Evolutionary conservation across 768 basidiomycete species (phyloP).

Genomic region (Lentinula guzmanii): DNA sequence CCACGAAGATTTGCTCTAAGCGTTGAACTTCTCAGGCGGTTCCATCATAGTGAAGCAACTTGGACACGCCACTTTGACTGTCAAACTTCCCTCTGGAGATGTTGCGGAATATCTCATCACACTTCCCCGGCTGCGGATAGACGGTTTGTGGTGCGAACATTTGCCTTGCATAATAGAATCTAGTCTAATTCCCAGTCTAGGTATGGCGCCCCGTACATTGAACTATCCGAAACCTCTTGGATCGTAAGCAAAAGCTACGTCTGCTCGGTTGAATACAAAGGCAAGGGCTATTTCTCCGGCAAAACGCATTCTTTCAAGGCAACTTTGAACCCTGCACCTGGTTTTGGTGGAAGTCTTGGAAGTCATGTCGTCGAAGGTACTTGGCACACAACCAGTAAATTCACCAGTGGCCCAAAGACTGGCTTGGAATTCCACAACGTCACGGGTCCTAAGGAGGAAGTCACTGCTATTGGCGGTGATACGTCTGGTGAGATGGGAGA

Average conservation of each 20-base stretch:
- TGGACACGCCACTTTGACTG: constrained; percentile 83
- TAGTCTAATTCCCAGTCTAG: constrained; percentile 1
- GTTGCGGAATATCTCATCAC: constrained; percentile 77
- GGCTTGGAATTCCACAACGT: constrained; percentile 73
- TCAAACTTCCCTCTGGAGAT: constrained; percentile 47
- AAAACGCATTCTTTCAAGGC: constrained; percentile 94
- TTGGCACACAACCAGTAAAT: constrained; percentile 70
- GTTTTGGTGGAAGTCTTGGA: constrained; percentile 24
- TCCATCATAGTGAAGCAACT: constrained; percentile 90
- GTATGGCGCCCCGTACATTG: constrained; percentile 86
- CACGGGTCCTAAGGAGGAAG: constrained; percentile 65
- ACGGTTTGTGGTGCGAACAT: constrained; percentile 69
- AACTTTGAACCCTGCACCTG: constrained; percentile 47
- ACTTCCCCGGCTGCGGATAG: constrained; percentile 85
- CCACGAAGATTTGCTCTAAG: not conserved
- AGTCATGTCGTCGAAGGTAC: constrained; percentile 68
- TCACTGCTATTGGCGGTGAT: constrained; percentile 53
- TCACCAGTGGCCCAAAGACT: constrained; percentile 27
- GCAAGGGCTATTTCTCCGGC: constrained; percentile 92
- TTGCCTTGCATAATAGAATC: not conserved
- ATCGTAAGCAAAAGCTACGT: constrained; percentile 48
- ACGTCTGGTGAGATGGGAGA: constrained; percentile 58
- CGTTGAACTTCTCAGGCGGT: constrained; percentile 34
- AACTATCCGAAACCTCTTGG: constrained; percentile 76
- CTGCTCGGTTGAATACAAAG: constrained; percentile 84